Conservation (phyloP, 2,329 filamentous ascomycete genomes). For the Davidsoniella virescens region DNA sequence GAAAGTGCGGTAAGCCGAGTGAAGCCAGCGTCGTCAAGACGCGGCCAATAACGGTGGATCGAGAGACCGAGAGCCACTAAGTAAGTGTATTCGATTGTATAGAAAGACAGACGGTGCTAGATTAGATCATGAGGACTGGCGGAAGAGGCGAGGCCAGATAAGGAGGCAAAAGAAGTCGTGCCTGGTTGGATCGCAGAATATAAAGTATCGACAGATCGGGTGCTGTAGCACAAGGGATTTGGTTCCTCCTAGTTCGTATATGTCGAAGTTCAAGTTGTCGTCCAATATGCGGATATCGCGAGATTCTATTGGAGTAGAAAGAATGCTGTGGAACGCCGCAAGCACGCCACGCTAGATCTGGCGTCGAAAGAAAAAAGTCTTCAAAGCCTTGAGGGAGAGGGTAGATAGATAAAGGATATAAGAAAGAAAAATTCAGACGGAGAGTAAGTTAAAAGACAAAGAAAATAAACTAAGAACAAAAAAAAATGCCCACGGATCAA, state of each 20-base stretch:
- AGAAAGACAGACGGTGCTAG: neutral
- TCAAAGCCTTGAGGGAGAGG: neutral
- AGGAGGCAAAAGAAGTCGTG: neutral
- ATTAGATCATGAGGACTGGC: neutral
- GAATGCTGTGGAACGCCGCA: too few species aligned
- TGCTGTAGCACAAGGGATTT: too few species aligned
- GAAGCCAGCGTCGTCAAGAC: conserved; percentile 29
- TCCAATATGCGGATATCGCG: neutral
- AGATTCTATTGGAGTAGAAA: too few species aligned
- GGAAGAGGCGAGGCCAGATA: neutral
- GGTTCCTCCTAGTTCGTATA: too few species aligned
- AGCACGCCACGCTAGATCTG: too few species aligned
- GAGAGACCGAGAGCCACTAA: neutral
- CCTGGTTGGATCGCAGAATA: too few species aligned
- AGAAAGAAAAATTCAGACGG: neutral
- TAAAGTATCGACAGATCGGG: too few species aligned
- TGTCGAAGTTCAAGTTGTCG: neutral
- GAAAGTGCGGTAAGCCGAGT: neutral
- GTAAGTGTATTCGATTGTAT: neutral
- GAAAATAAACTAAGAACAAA: neutral
- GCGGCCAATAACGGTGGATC: conserved; percentile 19
- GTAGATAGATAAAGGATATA: conserved; percentile 2
- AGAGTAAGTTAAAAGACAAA: neutral
- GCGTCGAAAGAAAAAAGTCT: neutral
- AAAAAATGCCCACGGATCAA: neutral